phyloP scores from a whole-genome alignment of 164 flowering plant genomes.

The Berberis vulgaris region DNA sequence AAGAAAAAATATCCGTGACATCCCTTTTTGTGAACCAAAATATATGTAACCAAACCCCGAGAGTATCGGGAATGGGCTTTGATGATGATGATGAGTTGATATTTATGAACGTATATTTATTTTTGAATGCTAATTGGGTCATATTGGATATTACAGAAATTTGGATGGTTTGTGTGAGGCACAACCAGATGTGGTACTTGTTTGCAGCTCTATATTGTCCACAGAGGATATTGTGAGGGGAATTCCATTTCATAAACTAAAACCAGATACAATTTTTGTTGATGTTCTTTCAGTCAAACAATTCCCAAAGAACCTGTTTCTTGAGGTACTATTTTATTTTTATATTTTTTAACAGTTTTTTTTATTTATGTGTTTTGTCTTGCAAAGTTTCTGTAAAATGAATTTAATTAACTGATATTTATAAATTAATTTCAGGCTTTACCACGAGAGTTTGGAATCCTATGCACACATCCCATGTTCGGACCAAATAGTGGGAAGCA shows the following conservation, averaged over 20 bases:
- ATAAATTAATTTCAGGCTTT: background rate
- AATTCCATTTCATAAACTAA: too few relatives aligned
- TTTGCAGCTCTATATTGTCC: slow-evolving; percentile 28
- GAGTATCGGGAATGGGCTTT: too few relatives aligned
- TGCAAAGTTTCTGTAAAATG: too few relatives aligned
- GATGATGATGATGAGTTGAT: too few relatives aligned
- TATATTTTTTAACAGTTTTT: too few relatives aligned
- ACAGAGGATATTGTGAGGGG: slow-evolving; percentile 12
- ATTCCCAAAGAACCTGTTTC: slow-evolving; percentile 20
- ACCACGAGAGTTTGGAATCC: slow-evolving; percentile 22
- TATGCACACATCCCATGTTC: slow-evolving; percentile 34
- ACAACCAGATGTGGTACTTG: slow-evolving; percentile 23
- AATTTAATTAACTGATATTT: too few relatives aligned
- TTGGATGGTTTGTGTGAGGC: slow-evolving; percentile 23
- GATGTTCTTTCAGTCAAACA: slow-evolving; percentile 28
- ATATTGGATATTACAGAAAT: slow-evolving; percentile 5
- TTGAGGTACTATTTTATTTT: slow-evolving; percentile 7
- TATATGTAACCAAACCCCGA: too few relatives aligned
- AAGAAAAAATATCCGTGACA: too few relatives aligned
- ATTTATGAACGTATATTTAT: too few relatives aligned
- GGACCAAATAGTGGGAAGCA: slow-evolving; percentile 34
- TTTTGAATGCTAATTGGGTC: background rate
- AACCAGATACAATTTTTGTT: too few relatives aligned
- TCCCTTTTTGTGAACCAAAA: too few relatives aligned
- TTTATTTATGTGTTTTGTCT: too few relatives aligned